These are phyloP conservation scores for Lycium barbarum DNA, from an alignment of 257 asterid genomes.

Conservation along the genomic window DNA sequence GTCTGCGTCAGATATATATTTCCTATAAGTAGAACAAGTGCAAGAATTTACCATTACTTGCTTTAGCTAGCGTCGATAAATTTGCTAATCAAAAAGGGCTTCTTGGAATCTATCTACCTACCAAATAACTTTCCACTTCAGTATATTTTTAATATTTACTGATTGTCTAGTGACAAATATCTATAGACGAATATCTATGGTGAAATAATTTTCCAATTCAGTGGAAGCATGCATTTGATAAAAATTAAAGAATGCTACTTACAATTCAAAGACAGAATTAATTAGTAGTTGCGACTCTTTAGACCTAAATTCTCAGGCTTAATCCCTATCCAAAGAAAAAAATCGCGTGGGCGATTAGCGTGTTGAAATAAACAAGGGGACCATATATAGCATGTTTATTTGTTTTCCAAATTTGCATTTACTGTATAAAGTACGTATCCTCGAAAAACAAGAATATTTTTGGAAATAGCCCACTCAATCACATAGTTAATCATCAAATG, in stretches of 20 bases:
- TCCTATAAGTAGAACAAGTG: neutral
- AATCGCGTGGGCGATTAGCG: neutral
- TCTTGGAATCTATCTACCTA: neutral
- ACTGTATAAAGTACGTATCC: neutral
- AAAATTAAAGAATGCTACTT: neutral
- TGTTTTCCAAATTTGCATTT: neutral
- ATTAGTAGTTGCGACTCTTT: neutral
- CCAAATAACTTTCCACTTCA: neutral
- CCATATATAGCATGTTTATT: neutral
- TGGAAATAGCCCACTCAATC: neutral
- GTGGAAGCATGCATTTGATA: neutral
- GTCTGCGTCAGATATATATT: neutral
- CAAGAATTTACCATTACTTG: neutral
- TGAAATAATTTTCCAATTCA: neutral
- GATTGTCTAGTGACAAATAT: neutral
- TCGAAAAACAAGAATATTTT: neutral
- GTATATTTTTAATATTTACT: too few relatives aligned
- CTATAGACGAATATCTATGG: neutral
- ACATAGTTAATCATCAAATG: neutral
- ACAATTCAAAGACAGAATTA: neutral
- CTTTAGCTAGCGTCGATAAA: too few relatives aligned
- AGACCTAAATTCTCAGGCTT: neutral
- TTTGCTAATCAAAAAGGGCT: neutral
- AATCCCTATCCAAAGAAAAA: neutral
- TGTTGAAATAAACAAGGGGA: constrained; percentile 16